Conservation (phyloP, 1,284 basidiomycete species). For the Ceratobasidium sp. region DNA sequence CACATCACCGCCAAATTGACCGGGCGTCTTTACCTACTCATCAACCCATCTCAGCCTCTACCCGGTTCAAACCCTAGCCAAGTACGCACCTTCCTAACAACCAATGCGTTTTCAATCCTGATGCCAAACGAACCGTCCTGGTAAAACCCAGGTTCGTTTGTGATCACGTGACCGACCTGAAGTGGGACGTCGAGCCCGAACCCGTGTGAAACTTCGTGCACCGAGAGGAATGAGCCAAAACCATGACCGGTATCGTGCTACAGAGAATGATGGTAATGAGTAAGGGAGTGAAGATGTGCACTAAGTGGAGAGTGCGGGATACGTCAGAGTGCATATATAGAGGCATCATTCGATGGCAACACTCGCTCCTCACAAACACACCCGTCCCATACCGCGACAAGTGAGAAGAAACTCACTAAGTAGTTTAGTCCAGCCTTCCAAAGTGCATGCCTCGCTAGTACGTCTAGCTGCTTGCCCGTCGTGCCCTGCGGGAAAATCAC, state of each 20-base stretch:
- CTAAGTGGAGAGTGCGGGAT: constrained; percentile 47
- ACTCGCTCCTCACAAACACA: constrained; percentile 59
- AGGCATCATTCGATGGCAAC: constrained; percentile 13
- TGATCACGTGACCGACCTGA: constrained; percentile 86
- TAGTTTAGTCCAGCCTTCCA: constrained; percentile 93
- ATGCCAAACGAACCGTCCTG: constrained; percentile 88
- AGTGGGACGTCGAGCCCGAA: constrained; percentile 78
- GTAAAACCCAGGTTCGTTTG: constrained; percentile 90
- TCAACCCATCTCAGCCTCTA: not conserved
- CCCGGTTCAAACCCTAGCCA: constrained; percentile 51
- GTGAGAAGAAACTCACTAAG: constrained; percentile 35
- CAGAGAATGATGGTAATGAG: constrained; percentile 67
- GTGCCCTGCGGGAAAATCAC: constrained; percentile 92
- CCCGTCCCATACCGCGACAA: not conserved
- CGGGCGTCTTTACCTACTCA: constrained; percentile 67
- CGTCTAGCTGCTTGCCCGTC: constrained; percentile 83
- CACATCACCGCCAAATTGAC: constrained; percentile 76
- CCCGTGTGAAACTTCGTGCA: constrained; percentile 65
- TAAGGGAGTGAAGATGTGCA: constrained; percentile 64
- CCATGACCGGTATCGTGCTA: constrained; percentile 89
- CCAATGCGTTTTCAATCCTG: constrained; percentile 87
- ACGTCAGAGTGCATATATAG: constrained; percentile 52
- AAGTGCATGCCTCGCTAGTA: constrained; percentile 85
- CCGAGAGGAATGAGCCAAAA: constrained; percentile 77
- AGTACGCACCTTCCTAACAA: constrained; percentile 77